Evolutionary conservation across 345 rosid genomes (phyloP).

Genomic region (Chamaenerion angustifolium): DNA sequence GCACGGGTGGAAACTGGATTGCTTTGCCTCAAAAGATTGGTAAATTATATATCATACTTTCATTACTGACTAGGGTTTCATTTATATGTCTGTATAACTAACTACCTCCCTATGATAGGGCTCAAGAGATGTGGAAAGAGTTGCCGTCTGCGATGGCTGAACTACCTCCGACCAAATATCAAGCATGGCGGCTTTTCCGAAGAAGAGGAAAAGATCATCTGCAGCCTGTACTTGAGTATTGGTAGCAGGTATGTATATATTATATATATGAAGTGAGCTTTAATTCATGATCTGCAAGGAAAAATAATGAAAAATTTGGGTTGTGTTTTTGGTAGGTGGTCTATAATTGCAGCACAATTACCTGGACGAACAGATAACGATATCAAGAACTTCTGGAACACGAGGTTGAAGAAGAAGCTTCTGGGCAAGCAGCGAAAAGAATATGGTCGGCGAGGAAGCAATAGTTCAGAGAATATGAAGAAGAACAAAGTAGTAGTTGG

Average conservation of each 20-base stretch:
- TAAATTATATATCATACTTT: no score
- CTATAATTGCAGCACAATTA: slow-evolving; percentile 46
- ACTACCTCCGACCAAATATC: slow-evolving; percentile 56
- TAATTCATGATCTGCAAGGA: no score
- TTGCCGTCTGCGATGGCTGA: slow-evolving; percentile 64
- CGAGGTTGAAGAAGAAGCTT: slow-evolving; percentile 48
- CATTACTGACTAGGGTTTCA: no score
- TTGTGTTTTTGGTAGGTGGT: slow-evolving; percentile 23
- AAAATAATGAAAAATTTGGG: no score
- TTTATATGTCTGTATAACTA: no score
- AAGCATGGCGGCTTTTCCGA: slow-evolving; percentile 63
- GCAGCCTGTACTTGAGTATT: slow-evolving; percentile 40
- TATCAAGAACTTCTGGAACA: slow-evolving; percentile 57
- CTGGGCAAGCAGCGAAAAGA: slow-evolving; percentile 28
- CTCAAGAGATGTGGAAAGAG: slow-evolving; percentile 75
- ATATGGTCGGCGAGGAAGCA: slow-evolving; percentile 17
- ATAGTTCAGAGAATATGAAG: slow-evolving; percentile 14
- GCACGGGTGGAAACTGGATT: slow-evolving; percentile 77
- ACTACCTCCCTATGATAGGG: slow-evolving; percentile 14
- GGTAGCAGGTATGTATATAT: slow-evolving; percentile 45
- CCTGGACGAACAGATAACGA: slow-evolving; percentile 61
- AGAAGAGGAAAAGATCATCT: slow-evolving; percentile 53
- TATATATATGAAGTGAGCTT: no score
- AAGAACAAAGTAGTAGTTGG: slow-evolving; percentile 10
- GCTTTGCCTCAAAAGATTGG: slow-evolving; percentile 70